Conservation (phyloP, 2,329 filamentous ascomycete genomes). For the Pseudocercospora musae region DNA sequence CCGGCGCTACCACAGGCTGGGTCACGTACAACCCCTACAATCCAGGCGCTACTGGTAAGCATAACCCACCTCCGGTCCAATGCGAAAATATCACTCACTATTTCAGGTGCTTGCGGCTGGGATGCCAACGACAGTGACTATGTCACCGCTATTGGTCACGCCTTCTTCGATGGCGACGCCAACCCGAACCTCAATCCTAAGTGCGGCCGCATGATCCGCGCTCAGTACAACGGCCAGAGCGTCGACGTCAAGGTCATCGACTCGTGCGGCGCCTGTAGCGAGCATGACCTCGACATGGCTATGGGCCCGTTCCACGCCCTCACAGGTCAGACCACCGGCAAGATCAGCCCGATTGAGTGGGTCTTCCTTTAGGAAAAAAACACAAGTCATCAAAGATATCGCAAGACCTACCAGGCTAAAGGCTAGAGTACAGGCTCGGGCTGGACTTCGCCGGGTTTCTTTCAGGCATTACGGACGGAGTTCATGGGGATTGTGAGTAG, state of each 20-base stretch:
- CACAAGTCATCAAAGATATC: not conserved
- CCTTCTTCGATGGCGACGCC: conserved; percentile 60
- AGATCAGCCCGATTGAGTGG: not conserved
- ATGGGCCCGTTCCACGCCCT: conserved; percentile 9
- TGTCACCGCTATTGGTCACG: conserved; percentile 61
- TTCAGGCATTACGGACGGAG: not conserved
- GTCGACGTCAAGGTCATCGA: conserved; percentile 66
- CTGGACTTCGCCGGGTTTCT: not conserved
- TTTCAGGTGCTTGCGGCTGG: conserved; percentile 67
- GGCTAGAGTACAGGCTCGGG: not conserved
- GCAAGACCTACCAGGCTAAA: not conserved
- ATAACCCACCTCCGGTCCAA: too few relatives aligned
- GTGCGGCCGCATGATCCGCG: conserved; percentile 65
- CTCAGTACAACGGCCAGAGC: conserved; percentile 50
- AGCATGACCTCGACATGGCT: conserved; percentile 41
- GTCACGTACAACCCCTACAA: not conserved
- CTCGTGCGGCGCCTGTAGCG: conserved; percentile 54
- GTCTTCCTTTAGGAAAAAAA: not conserved
- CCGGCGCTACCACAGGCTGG: not conserved
- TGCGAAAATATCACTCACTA: conserved; percentile 35
- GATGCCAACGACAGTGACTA: conserved; percentile 53
- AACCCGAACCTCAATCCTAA: conserved; percentile 62
- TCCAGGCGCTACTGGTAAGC: not conserved
- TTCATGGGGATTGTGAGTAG: not conserved
- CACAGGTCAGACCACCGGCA: conserved; percentile 4